phyloP scores from a whole-genome alignment of 306 rosid species.

The Pterocarpus santalinus region DNA sequence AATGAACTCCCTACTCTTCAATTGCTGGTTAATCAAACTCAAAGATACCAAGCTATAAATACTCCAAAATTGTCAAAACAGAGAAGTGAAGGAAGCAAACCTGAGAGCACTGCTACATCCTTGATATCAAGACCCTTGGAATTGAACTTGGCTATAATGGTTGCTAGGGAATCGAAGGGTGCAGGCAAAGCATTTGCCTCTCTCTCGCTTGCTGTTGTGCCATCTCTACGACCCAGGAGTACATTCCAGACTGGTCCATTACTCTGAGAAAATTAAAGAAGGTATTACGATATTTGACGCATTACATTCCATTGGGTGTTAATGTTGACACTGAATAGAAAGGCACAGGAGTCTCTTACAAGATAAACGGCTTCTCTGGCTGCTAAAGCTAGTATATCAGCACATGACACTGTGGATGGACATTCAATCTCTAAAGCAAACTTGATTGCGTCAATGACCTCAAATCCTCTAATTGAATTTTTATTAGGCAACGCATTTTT shows the following conservation, averaged over 20 bases:
- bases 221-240: constrained; percentile 72
- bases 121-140: constrained; percentile 64
- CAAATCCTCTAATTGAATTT: constrained; percentile 73
- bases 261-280: constrained; percentile 44
- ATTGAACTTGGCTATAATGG: constrained; percentile 63
- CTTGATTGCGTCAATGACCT: constrained; percentile 70
- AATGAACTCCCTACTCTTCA: too few species aligned
- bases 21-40: too few species aligned
- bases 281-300: neutral
- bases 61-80: neutral
- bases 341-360: constrained; percentile 51
- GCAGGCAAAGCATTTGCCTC: constrained; percentile 66
- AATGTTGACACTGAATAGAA: neutral
- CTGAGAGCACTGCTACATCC: constrained; percentile 75
- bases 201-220: constrained; percentile 57
- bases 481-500: constrained; percentile 64
- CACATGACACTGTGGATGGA: constrained; percentile 78
- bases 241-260: constrained; percentile 61
- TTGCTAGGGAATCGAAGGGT: constrained; percentile 64
- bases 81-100: constrained; percentile 43
- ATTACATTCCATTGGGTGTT: too few species aligned
- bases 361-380: constrained; percentile 73
- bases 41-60: too few species aligned
- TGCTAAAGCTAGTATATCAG: constrained; percentile 71
- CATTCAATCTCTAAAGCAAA: constrained; percentile 61